These are phyloP conservation scores for Penicillium roqueforti DNA, from an alignment of 495 filamentous ascomycete genomes.

Conservation along the genomic window DNA sequence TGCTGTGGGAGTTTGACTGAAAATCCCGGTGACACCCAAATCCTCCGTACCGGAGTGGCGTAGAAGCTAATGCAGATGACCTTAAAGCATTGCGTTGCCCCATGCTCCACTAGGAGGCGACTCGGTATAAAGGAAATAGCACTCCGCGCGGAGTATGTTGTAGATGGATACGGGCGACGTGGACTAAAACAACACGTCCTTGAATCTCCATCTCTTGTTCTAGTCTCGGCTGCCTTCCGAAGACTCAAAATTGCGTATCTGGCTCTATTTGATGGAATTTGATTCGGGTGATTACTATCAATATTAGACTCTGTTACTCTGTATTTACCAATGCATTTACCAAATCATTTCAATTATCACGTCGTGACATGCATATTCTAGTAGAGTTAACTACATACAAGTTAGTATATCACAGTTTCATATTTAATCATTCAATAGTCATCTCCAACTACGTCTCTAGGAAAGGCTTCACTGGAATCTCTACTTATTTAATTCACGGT, in stretches of 20 bases:
- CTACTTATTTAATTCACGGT: too few species aligned
- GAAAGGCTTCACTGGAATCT: too few species aligned
- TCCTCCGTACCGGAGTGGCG: not conserved
- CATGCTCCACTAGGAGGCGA: not conserved
- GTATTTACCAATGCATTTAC: too few species aligned
- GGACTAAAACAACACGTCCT: conserved; percentile 1
- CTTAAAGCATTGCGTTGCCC: not conserved
- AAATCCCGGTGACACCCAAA: not conserved
- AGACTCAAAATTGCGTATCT: not conserved
- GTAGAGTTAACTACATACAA: too few species aligned
- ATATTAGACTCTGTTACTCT: too few species aligned
- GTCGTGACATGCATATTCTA: too few species aligned
- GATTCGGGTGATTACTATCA: not conserved
- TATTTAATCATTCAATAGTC: too few species aligned
- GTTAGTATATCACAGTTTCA: too few species aligned
- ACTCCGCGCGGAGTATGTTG: too few species aligned
- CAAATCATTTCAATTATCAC: too few species aligned
- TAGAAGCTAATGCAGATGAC: not conserved
- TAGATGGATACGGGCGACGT: not conserved
- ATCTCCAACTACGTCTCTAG: too few species aligned
- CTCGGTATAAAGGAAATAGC: not conserved
- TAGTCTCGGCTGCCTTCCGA: not conserved
- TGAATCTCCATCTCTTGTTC: not conserved
- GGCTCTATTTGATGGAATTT: not conserved
- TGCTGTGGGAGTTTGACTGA: not conserved